phyloP scores from a whole-genome alignment of 2,329 filamentous ascomycete species.

The Colletotrichum spinosum region DNA sequence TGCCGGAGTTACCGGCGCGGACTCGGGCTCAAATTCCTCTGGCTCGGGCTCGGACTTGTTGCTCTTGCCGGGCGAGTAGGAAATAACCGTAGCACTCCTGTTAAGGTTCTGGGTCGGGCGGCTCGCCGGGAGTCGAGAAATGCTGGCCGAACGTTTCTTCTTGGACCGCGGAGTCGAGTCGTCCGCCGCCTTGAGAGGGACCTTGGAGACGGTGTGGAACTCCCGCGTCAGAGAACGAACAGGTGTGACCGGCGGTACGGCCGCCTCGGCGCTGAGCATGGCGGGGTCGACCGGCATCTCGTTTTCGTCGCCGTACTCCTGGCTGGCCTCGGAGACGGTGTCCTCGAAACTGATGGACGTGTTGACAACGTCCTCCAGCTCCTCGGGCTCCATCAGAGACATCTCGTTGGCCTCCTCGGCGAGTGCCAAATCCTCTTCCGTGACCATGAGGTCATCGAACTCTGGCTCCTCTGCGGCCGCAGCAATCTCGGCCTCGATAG shows the following conservation, averaged over 20 bases:
- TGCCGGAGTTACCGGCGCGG: constrained; percentile 56
- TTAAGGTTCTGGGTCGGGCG: constrained; percentile 55
- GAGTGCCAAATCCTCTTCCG: constrained; percentile 67
- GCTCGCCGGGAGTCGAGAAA: constrained; percentile 58
- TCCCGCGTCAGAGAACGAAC: constrained; percentile 62
- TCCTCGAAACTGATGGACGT: constrained; percentile 53
- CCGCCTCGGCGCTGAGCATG: constrained; percentile 45
- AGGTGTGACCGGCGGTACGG: constrained; percentile 65
- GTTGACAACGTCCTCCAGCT: constrained; percentile 50
- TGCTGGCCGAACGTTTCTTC: constrained; percentile 64
- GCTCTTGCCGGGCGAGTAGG: constrained; percentile 64
- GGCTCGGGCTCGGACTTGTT: constrained; percentile 46
- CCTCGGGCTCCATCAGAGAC: constrained; percentile 63
- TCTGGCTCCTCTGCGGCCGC: constrained; percentile 43
- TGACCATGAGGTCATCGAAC: constrained; percentile 61
- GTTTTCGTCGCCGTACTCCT: constrained; percentile 77
- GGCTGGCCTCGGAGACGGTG: constrained; percentile 69
- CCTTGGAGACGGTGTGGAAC: constrained; percentile 82
- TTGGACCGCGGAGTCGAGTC: constrained; percentile 62
- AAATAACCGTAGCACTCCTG: constrained; percentile 65
- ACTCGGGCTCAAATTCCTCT: constrained; percentile 44
- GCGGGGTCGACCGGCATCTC: constrained; percentile 66
- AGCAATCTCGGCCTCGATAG: constrained; percentile 49
- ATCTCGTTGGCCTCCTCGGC: constrained; percentile 70
- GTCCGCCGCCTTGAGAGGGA: constrained; percentile 78